Evolutionary conservation across 108 stramenopile species (phyloP).

Genomic region (Heterococcus sp.): DNA sequence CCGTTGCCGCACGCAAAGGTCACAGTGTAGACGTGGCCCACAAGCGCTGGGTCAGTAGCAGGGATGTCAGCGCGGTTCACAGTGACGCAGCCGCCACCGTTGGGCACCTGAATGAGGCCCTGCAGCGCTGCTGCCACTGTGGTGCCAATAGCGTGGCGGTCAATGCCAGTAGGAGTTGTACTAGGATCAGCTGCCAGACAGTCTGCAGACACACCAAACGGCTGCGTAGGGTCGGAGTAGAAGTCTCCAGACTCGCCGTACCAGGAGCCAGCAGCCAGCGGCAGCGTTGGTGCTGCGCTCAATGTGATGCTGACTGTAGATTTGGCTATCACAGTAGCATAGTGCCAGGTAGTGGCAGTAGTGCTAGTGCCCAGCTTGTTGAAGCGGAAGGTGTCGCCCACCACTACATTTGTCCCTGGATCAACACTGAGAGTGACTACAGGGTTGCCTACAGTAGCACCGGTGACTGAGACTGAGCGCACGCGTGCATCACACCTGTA

Average conservation of each 20-base stretch:
- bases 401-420: conserved; percentile 1
- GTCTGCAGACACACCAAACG: conserved; percentile 62
- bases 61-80: too few species aligned
- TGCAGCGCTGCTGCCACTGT: conserved; percentile 18
- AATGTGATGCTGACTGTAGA: neutral
- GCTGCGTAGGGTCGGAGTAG: conserved; percentile 65
- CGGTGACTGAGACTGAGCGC: conserved; percentile 10
- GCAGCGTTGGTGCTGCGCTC: conserved; percentile 1
- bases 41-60: too few species aligned
- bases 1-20: too few species aligned
- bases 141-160: conserved; percentile 20
- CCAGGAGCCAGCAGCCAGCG: neutral
- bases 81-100: too few species aligned
- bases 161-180: conserved; percentile 23
- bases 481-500: conserved; percentile 68
- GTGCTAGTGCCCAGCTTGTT: conserved; percentile 11
- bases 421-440: conserved; percentile 13
- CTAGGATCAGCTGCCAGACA: conserved; percentile 47
- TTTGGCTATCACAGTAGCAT: neutral
- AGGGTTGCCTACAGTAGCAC: conserved; percentile 16
- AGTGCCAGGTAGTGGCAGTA: neutral
- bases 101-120: conserved; percentile 33
- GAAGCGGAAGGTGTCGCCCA: conserved; percentile 37
- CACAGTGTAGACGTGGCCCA: too few species aligned
- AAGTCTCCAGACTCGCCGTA: conserved; percentile 69